Conservation (phyloP, 768 basidiomycete species). For the Tulasnella sp. region DNA sequence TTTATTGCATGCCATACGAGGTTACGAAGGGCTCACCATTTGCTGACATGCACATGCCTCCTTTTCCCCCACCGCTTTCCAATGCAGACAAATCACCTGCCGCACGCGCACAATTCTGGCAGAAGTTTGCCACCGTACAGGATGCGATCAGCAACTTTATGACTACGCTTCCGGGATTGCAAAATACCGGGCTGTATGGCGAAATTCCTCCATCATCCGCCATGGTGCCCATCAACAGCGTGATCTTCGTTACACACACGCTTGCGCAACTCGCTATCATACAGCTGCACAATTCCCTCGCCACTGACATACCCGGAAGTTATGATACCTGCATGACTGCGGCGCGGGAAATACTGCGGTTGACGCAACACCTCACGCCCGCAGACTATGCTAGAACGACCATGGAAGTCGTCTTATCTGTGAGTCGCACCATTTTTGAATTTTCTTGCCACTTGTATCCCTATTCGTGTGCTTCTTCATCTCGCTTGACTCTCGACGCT, state of each 20-base stretch:
- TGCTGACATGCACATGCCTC: neutral
- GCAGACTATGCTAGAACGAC: constrained; percentile 3
- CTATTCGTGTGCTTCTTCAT: neutral
- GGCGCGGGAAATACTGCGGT: constrained; percentile 11
- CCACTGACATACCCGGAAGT: neutral
- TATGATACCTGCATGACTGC: constrained; percentile 7
- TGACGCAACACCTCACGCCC: neutral
- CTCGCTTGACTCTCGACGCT: neutral
- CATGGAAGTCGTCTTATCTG: constrained; percentile 12
- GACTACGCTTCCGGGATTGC: constrained; percentile 5
- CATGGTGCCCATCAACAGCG: constrained; percentile 11
- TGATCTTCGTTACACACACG: constrained; percentile 21
- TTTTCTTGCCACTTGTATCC: neutral
- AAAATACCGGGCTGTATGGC: constrained; percentile 22
- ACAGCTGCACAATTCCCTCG: constrained; percentile 20
- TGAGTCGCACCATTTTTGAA: neutral
- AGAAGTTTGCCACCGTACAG: constrained; percentile 11
- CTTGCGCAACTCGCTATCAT: constrained; percentile 20
- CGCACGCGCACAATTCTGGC: constrained; percentile 15
- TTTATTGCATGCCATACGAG: neutral
- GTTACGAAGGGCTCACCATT: neutral
- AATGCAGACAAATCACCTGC: constrained; percentile 1
- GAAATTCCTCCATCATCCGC: constrained; percentile 5
- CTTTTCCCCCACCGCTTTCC: neutral
- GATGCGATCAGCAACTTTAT: constrained; percentile 18